These are phyloP conservation scores for Fraxinus cuspidata DNA, from an alignment of 257 asterid species.

Conservation along the genomic window DNA sequence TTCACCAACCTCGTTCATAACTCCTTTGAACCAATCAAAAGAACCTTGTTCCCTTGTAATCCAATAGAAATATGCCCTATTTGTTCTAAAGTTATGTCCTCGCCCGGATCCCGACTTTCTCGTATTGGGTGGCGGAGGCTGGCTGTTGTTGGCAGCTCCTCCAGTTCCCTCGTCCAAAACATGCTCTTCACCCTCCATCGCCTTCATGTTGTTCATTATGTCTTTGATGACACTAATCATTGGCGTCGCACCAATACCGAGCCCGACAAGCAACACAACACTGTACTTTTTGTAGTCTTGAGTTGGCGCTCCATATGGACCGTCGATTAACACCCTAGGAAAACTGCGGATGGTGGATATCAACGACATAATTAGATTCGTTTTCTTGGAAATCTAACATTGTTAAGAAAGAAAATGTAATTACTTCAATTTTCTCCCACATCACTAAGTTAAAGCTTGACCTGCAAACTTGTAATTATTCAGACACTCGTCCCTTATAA, in stretches of 20 bases:
- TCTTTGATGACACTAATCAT: conserved; percentile 90
- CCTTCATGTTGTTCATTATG: conserved; percentile 80
- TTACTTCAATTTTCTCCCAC: not conserved
- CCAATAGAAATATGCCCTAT: conserved; percentile 86
- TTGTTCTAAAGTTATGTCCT: conserved; percentile 56
- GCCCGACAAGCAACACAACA: conserved; percentile 74
- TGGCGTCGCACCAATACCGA: conserved; percentile 88
- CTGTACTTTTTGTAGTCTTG: conserved; percentile 93
- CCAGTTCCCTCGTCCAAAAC: conserved; percentile 44
- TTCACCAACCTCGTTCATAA: conserved; percentile 84
- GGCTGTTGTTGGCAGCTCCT: not conserved
- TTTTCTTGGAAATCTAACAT: not conserved
- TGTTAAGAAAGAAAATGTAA: not conserved
- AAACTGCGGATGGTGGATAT: conserved; percentile 37
- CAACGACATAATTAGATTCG: not conserved
- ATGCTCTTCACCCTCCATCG: conserved; percentile 52
- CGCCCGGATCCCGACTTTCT: conserved; percentile 34
- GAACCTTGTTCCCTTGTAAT: conserved; percentile 88
- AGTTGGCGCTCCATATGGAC: conserved; percentile 95
- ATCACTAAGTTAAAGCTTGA: not conserved
- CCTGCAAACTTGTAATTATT: no score
- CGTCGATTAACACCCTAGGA: conserved; percentile 74
- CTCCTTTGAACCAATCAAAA: conserved; percentile 86
- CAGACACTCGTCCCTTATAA: no score
- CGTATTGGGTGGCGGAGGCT: not conserved